Conservation (phyloP, 495 filamentous ascomycete species). For the Neurospora sublineolata region DNA sequence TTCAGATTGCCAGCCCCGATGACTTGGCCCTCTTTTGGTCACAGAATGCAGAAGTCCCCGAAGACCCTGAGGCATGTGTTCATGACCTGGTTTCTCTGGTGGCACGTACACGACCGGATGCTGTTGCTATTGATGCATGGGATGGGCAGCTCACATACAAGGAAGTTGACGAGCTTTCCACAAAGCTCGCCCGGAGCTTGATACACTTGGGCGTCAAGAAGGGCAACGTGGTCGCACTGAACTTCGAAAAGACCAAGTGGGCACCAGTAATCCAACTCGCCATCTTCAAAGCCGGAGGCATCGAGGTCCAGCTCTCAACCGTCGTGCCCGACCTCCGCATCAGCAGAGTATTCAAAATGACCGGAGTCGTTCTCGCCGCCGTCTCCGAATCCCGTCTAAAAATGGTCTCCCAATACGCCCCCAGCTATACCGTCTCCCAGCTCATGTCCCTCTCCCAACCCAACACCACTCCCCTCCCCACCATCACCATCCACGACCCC, state of each 20-base stretch:
- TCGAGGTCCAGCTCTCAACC: conserved; percentile 36
- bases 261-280: conserved; percentile 43
- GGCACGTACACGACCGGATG: conserved; percentile 44
- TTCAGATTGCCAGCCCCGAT: neutral
- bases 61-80: neutral
- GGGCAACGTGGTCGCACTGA: conserved; percentile 42
- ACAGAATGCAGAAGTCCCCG: neutral
- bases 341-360: neutral
- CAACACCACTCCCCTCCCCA: neutral
- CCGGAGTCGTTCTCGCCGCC: neutral
- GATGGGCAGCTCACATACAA: conserved; percentile 43
- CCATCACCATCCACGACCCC: neutral
- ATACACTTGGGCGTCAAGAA: conserved; percentile 35
- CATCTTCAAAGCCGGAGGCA: conserved; percentile 49
- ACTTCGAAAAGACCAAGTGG: conserved; percentile 46
- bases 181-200: conserved; percentile 29
- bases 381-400: neutral
- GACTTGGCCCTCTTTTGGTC: neutral
- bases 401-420: neutral
- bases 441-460: neutral
- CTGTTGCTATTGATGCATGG: conserved; percentile 25
- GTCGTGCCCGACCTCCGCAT: conserved; percentile 41
- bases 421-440: neutral
- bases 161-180: conserved; percentile 29
- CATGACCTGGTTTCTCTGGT: conserved; percentile 41